These are phyloP conservation scores for Trichoderma guizhouense DNA, from an alignment of 2,329 filamentous ascomycete genomes.

Conservation along the genomic window DNA sequence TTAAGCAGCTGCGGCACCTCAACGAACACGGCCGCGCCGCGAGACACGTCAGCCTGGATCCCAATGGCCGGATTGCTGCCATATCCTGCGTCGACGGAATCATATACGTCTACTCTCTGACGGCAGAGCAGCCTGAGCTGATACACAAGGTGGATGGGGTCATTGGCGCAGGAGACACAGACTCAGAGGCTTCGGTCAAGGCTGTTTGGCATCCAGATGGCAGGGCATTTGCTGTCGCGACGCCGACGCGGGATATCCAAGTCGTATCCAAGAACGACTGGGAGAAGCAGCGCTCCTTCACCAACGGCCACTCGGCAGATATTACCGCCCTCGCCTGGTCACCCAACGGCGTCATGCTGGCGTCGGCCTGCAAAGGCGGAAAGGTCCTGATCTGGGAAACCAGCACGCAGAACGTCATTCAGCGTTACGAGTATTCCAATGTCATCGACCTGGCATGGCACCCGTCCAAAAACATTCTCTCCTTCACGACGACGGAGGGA, in stretches of 20 bases:
- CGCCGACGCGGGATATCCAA: constrained; percentile 76
- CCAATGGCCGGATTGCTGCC: constrained; percentile 69
- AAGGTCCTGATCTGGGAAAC: constrained; percentile 84
- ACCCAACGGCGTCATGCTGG: constrained; percentile 86
- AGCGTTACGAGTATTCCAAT: constrained; percentile 74
- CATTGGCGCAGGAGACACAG: constrained; percentile 73
- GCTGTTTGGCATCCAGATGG: constrained; percentile 94
- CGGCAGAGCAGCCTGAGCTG: constrained; percentile 73
- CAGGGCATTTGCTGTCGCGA: constrained; percentile 81
- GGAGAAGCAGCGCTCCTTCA: constrained; percentile 78
- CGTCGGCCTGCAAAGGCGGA: constrained; percentile 63
- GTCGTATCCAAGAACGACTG: constrained; percentile 86
- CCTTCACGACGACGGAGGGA: constrained; percentile 89
- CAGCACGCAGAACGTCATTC: constrained; percentile 77
- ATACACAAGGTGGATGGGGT: constrained; percentile 82
- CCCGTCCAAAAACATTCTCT: constrained; percentile 79
- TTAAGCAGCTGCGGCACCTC: constrained; percentile 70
- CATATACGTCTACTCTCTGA: constrained; percentile 85
- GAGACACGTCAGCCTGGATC: constrained; percentile 90
- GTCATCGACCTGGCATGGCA: constrained; percentile 90
- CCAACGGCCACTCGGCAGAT: constrained; percentile 74
- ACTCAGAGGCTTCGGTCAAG: constrained; percentile 67
- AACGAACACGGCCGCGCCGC: constrained; percentile 81
- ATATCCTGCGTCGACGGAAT: constrained; percentile 86
- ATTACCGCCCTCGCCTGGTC: constrained; percentile 91